Percentiles rank a stretch among this genome's conserved stretches.
phyloP scores from a whole-genome alignment of 2,329 filamentous ascomycete genomes.

The Tolypocladium album region DNA sequence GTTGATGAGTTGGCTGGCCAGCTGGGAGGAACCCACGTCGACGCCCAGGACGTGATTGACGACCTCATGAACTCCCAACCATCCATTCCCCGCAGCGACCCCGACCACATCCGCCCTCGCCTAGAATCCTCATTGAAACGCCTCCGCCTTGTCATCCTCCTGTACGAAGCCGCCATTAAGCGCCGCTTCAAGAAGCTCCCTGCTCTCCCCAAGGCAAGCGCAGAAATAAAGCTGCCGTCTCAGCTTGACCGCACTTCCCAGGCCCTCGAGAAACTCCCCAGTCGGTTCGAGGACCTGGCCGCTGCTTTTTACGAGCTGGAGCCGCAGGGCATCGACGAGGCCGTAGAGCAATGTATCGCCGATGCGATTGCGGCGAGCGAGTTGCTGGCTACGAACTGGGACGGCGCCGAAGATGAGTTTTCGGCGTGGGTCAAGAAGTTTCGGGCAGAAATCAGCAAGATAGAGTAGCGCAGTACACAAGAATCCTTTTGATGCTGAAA shows the following conservation, averaged over 20 bases:
- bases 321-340: slow-evolving; percentile 42
- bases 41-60: slow-evolving; percentile 51
- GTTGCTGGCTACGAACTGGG: slow-evolving; percentile 49
- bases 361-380: slow-evolving; percentile 47
- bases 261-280: slow-evolving; percentile 49
- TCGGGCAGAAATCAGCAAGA: slow-evolving; percentile 32
- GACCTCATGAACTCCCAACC: slow-evolving; percentile 53
- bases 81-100: slow-evolving; percentile 53
- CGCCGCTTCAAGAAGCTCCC: slow-evolving; percentile 53
- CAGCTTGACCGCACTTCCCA: slow-evolving; percentile 46
- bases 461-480: neutral
- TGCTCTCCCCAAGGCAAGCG: slow-evolving; percentile 22
- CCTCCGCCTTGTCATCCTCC: slow-evolving; percentile 54
- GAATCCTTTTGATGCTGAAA: neutral
- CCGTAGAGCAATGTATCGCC: slow-evolving; percentile 48
- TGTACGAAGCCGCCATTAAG: slow-evolving; percentile 62
- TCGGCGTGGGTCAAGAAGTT: slow-evolving; percentile 61
- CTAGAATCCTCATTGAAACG: slow-evolving; percentile 54
- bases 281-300: slow-evolving; percentile 60
- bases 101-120: slow-evolving; percentile 51
- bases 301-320: slow-evolving; percentile 63
- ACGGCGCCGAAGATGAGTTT: slow-evolving; percentile 62
- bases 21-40: slow-evolving; percentile 28
- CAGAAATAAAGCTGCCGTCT: slow-evolving; percentile 20
- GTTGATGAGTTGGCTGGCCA: slow-evolving; percentile 17